Base-by-base conservation (phyloP, 2,329 filamentous ascomycete species). In the Colletotrichum tropicicola region DNA sequence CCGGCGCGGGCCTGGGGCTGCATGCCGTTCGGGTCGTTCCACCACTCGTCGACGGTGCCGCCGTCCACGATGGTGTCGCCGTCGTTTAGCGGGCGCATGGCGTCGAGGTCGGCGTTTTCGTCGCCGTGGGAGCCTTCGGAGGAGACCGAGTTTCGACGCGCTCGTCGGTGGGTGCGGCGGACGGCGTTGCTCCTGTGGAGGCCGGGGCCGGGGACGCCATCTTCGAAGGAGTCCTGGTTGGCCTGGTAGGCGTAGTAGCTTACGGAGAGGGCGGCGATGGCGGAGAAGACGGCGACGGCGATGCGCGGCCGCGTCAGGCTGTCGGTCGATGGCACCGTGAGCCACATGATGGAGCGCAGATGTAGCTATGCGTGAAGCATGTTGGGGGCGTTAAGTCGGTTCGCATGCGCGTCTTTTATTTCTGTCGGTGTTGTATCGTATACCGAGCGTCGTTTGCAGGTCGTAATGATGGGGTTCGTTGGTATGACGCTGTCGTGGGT, bases 141-240 rank as follows among this genome's bases (percentile, higher is more conserved):
- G 6, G 82, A 79, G 56, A 79, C 80, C 17, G 81, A 80, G n/a
- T 75, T 71, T 44, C 78, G 77, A 27, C 74, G 75, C 35, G 72
- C 74, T 25, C 72, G 73, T 25, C 76, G 73, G 23, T 81, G 81
- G 30, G 74, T 73, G 61, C 86, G 85, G 66, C 89, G 88, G 37
- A 92, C 73, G 10, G 91, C 90, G 75, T 92, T 92, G 73, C 89
- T 90, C 67, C 91, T 82, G 69, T 87, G 90, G 28, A 92, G 78
- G 13, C 76, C 74, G 30, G 73, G 69, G n/a, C 75, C 77, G 9
- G 70, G 72, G 43, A 70, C 9, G 23, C 60, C 51, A 23, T 65
- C 51, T 9, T 28, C 52, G 39, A 47, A 41, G 43, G 35, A 59
- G 32, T 72, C 66, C 70, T 49, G 68, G 68, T 39, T 70, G 64